Evolutionary conservation across 768 basidiomycete genomes (phyloP).

Genomic region (Lanmaoa rubissima): DNA sequence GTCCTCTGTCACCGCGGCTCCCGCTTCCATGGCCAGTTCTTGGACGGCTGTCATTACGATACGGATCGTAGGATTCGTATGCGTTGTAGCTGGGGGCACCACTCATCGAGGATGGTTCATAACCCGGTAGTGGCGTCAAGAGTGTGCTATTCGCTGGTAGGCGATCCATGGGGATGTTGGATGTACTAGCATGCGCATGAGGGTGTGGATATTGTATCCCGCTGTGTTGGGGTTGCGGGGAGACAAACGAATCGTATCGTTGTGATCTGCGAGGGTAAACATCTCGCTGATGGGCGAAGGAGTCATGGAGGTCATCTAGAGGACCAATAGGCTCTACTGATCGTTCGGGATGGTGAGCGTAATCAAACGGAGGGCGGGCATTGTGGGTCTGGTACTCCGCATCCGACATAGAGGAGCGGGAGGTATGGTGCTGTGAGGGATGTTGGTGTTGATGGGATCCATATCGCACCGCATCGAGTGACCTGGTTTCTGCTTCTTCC

Average conservation of each 20-base stretch:
- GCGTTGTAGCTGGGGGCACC: slow-evolving; percentile 10
- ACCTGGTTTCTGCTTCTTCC: slow-evolving; percentile 45
- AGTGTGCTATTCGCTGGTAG: slow-evolving; percentile 66
- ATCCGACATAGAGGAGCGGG: slow-evolving; percentile 29
- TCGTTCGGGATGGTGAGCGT: slow-evolving; percentile 26
- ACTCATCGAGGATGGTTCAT: slow-evolving; percentile 42
- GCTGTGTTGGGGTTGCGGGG: slow-evolving; percentile 17
- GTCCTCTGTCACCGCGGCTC: slow-evolving; percentile 25
- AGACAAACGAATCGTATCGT: slow-evolving; percentile 24
- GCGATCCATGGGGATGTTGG: slow-evolving; percentile 33
- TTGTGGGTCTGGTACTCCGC: slow-evolving; percentile 20
- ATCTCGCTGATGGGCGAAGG: slow-evolving; percentile 15
- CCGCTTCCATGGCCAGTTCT: slow-evolving; percentile 39
- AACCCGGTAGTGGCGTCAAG: slow-evolving; percentile 67
- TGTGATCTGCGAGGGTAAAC: slow-evolving; percentile 26
- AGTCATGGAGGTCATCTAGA: slow-evolving; percentile 22
- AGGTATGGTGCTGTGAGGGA: slow-evolving; percentile 19
- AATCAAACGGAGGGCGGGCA: slow-evolving; percentile 23
- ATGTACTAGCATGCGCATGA: slow-evolving; percentile 25
- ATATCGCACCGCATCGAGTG: slow-evolving; percentile 15
- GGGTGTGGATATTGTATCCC: slow-evolving; percentile 20
- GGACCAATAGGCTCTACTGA: slow-evolving; percentile 8
- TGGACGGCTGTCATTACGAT: slow-evolving; percentile 39
- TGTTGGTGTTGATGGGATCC: slow-evolving; percentile 19
- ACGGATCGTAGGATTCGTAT: slow-evolving; percentile 36